These are phyloP conservation scores for Nicotiana obtusifolia DNA, from an alignment of 257 asterid species.

Conservation along the genomic window DNA sequence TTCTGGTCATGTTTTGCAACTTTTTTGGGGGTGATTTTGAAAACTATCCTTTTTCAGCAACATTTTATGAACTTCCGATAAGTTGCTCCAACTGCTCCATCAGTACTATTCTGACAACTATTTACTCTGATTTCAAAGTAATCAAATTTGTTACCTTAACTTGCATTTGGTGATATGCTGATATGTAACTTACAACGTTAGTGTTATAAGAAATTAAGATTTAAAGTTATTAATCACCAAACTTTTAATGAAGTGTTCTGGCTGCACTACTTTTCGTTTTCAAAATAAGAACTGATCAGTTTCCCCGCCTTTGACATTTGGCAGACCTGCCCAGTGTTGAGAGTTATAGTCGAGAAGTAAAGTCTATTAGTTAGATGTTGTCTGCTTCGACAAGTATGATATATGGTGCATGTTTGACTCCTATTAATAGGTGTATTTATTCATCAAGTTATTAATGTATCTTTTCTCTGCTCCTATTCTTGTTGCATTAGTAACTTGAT, in stretches of 20 bases:
- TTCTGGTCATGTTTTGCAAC: neutral
- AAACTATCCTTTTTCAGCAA: neutral
- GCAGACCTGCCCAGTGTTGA: neutral
- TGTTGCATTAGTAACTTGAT: neutral
- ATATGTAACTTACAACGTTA: neutral
- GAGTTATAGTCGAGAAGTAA: neutral
- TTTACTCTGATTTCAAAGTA: slow-evolving; percentile 1
- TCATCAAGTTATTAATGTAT: neutral
- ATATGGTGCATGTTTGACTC: neutral
- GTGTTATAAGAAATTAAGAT: neutral
- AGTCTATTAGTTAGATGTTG: neutral
- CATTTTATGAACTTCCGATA: neutral
- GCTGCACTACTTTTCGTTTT: neutral
- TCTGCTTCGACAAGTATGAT: neutral
- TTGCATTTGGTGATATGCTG: neutral
- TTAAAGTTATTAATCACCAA: neutral
- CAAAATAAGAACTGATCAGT: neutral
- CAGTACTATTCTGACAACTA: neutral
- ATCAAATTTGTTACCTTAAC: neutral
- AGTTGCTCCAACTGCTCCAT: neutral
- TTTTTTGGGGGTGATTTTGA: neutral
- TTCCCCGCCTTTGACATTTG: neutral
- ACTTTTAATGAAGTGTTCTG: neutral
- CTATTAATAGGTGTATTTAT: neutral
- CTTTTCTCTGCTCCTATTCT: neutral